Conservation (phyloP, 192 early-diverging fungal species). For the Oehlia diaphana region DNA sequence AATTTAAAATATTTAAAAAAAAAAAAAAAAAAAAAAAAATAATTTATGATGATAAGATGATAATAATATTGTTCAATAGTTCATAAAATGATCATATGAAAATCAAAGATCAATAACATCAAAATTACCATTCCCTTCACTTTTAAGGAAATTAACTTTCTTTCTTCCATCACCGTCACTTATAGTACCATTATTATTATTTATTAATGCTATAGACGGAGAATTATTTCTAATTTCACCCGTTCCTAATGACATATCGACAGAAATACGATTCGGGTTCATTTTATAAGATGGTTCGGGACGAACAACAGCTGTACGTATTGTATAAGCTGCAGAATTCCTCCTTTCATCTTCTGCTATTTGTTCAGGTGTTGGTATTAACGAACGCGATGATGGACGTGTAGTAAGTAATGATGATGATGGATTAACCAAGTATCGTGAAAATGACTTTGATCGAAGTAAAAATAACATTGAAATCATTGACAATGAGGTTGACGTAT, state of each 20-base stretch:
- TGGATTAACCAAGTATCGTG: background rate
- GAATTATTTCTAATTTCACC: too few species aligned
- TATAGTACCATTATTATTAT: too few species aligned
- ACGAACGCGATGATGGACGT: background rate
- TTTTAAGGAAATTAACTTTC: too few species aligned
- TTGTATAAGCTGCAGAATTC: conserved; percentile 18
- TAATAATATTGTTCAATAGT: too few species aligned
- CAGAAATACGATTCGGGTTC: background rate
- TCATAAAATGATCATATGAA: too few species aligned
- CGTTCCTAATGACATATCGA: background rate
- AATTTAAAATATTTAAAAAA: too few species aligned
- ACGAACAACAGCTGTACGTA: background rate
- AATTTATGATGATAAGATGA: too few species aligned
- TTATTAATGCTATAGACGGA: too few species aligned
- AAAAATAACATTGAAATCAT: conserved; percentile 5
- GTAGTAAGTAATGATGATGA: background rate
- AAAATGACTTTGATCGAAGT: conserved; percentile 1
- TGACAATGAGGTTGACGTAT: background rate
- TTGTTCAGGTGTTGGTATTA: background rate
- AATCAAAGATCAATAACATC: too few species aligned
- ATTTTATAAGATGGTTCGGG: conserved; percentile 1
- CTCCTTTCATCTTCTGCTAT: conserved; percentile 12
- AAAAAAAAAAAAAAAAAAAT: too few species aligned
- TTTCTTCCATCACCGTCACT: too few species aligned
- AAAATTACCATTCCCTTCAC: too few species aligned